Evolutionary conservation across 2,329 filamentous ascomycete genomes (phyloP).

Genomic region (Calonectria crousiana): DNA sequence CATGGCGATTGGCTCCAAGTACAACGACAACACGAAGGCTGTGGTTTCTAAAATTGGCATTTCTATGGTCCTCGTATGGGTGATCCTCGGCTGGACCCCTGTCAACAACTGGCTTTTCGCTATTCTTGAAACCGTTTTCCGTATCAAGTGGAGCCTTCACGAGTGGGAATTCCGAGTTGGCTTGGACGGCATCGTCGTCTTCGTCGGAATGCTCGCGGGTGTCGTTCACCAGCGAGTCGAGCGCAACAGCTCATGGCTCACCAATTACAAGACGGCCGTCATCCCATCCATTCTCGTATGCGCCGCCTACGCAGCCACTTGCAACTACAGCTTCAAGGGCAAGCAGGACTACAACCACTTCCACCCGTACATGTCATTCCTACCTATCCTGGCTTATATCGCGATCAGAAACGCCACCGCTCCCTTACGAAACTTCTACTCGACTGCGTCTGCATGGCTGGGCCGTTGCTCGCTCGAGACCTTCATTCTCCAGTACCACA

Average conservation of each 20-base stretch:
- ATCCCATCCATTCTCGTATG: constrained; percentile 43
- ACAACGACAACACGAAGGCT: constrained; percentile 57
- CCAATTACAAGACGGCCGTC: constrained; percentile 37
- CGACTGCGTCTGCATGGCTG: constrained; percentile 62
- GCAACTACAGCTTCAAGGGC: constrained; percentile 13
- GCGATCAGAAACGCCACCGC: constrained; percentile 60
- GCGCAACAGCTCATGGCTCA: constrained; percentile 32
- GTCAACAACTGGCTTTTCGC: constrained; percentile 36
- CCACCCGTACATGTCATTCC: constrained; percentile 65
- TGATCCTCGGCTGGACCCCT: constrained; percentile 30
- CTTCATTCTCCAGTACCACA: constrained; percentile 71
- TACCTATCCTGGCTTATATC: constrained; percentile 66
- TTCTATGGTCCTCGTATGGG: constrained; percentile 54
- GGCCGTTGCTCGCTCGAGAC: constrained; percentile 70
- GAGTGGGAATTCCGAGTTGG: constrained; percentile 64
- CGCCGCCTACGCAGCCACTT: constrained; percentile 43
- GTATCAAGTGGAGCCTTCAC: constrained; percentile 60
- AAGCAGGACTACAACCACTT: constrained; percentile 57
- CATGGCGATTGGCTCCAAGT: constrained; percentile 54
- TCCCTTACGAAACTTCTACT: constrained; percentile 36
- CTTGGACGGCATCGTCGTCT: constrained; percentile 68
- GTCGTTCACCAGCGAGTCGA: constrained; percentile 40
- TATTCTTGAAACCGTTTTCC: constrained; percentile 55
- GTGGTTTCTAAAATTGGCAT: constrained; percentile 62
- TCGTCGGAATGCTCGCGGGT: constrained; percentile 63